Base-by-base conservation (phyloP, 495 filamentous ascomycete genomes). In the Penicillium manginii region DNA sequence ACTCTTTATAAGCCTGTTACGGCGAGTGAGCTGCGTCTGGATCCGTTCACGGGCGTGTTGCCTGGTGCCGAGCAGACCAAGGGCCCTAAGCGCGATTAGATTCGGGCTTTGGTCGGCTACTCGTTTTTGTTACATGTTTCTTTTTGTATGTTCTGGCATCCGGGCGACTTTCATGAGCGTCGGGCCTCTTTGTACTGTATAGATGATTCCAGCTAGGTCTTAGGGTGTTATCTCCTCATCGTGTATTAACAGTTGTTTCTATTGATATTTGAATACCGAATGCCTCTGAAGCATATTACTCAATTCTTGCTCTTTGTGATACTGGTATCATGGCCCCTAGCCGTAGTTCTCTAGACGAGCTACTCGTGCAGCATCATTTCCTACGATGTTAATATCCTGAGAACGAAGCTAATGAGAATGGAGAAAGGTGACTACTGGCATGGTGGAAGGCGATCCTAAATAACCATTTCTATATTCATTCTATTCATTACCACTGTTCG, bases 1-100 rank as follows among this genome's bases (percentile, higher is more conserved):
- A 73, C 86, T 18, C 79, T 82, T 1, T 91, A 89, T 75, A 37
- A 68, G 39, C 83, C 78, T 50, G 75, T 86, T 35, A 58, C 62
- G 12, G 46, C 55, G 19, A 31, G 58, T 8, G 67, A 71, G 40
- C 55, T 70, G 57, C 63, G 63, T 53, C 45, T 64, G 48, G 64
- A 72, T 68, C 69, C 69, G 6, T 62, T 72, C 14, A 72, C 66
- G 11, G 69, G 69, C 11, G 9, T 31, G 19, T 19, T 57, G 39
- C 58, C 61, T 52, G 62, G 58, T 53, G 49, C 46, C 17, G 70
- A 68, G 22, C 49, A 56, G 47, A 19, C 45, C 22, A 47, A 47
- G 45, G 45, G 11, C 3, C 45, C 45, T 14, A 65, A 61, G 57
- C 42, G 59, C 23, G 22, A 55, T 43, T 46, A 37, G 63, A 43